phyloP scores from a whole-genome alignment of 225 moss, liverwort and hornwort species.

The Straminergon stramineum region DNA sequence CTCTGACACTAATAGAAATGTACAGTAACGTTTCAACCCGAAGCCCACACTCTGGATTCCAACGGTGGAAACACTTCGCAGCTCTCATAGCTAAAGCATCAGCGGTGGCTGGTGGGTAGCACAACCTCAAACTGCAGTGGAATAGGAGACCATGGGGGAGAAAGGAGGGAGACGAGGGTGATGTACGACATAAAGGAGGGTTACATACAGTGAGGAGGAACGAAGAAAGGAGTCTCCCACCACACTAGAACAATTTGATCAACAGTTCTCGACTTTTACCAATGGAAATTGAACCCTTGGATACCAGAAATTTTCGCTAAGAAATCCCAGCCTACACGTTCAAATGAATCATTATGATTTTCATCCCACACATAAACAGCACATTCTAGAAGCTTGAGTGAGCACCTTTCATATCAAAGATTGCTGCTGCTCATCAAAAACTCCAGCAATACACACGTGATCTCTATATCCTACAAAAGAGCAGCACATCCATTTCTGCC shows the following conservation, averaged over 20 bases:
- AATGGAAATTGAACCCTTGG: background rate
- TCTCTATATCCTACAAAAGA: background rate
- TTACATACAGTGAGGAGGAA: background rate
- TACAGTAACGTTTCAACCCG: background rate
- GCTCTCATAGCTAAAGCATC: slow-evolving; percentile 6
- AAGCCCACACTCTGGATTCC: background rate
- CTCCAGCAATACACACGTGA: background rate
- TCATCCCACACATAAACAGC: background rate
- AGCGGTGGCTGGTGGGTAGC: background rate
- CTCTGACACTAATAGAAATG: background rate
- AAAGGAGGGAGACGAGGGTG: background rate
- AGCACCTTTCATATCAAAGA: background rate
- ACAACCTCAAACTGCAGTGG: background rate
- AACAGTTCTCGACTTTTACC: background rate
- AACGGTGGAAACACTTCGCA: background rate
- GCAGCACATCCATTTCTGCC: background rate
- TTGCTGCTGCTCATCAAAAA: background rate
- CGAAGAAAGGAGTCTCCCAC: background rate
- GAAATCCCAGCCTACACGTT: background rate
- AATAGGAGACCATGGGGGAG: background rate
- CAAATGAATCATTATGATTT: background rate
- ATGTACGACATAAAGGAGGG: background rate
- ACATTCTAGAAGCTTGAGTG: background rate
- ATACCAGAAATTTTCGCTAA: background rate
- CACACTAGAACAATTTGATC: background rate